Base-by-base conservation (phyloP, 2,329 filamentous ascomycete genomes). In the Ceratocystis albifundus region DNA sequence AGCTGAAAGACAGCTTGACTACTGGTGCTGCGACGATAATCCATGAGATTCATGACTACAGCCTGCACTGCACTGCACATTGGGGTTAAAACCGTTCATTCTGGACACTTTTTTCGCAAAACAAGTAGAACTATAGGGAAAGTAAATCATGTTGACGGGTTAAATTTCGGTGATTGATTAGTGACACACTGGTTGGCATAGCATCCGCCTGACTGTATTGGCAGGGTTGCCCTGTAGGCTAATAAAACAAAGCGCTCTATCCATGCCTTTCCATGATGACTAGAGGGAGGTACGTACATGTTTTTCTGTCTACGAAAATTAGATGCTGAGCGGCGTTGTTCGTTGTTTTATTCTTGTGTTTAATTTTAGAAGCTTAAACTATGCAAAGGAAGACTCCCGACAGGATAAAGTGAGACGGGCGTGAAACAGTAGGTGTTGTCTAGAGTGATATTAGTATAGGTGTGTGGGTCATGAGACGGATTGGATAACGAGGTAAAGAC, bases 351-450 rank as follows among this genome's bases (percentile, higher is more conserved):
- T 62, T 44, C 22, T 28, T 48, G 44, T 48, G 20, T 62, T 48
- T 45, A 50, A 55, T 44, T 65, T 32, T 41, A 44, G 30, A 65
- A 59, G 55, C 55, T 36, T 59, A 4, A 20, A 8, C 3, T n/a
- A 57, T 55, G n/a, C 36, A 59, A 65, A 30, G 48, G 32, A 45
- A 30, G 50, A n/a, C 48, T 22, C 32, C 22, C 36, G 30, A 20
- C 6, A 44, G 36, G 36, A 36, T 48, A 48, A 46, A 25, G 62
- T 64, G 61, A 61, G 65, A 64, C 50, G 53, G 41, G 62, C 30
- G 53, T 67, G 62, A 61, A 67, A 67, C 66, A 25, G 45, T 32
- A 41, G 10, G 44, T 50, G 62, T 59, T 53, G 17, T 53, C 46
- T 55, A 53, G 41, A 41, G 36, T 41, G 36, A 41, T 41, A 12